These are phyloP conservation scores for Candida frijolesensis DNA, from an alignment of 1,139 yeast genomes.

Conservation along the genomic window DNA sequence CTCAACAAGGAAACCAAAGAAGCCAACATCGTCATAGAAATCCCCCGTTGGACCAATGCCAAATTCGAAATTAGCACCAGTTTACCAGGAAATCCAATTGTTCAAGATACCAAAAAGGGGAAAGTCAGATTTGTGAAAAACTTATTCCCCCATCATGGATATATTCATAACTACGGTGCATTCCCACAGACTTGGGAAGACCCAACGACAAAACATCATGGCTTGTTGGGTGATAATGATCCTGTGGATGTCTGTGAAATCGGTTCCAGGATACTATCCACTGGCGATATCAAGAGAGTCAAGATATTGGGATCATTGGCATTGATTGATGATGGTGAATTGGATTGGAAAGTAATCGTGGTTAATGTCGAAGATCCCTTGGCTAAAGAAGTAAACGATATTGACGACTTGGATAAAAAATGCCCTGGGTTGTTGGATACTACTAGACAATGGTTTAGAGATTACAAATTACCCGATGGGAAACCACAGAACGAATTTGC, in stretches of 20 bases:
- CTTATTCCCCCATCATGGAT: slow-evolving; percentile 89
- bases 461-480: slow-evolving; percentile 89
- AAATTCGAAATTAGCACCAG: slow-evolving; percentile 81
- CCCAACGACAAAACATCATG: slow-evolving; percentile 64
- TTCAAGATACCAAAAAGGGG: slow-evolving; percentile 85
- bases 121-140: slow-evolving; percentile 81
- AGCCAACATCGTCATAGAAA: slow-evolving; percentile 85
- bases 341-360: slow-evolving; percentile 91
- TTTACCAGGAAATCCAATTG: slow-evolving; percentile 72
- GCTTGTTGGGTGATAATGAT: slow-evolving; percentile 85
- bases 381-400: slow-evolving; percentile 69
- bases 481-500: slow-evolving; percentile 88
- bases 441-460: slow-evolving; percentile 88
- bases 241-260: slow-evolving; percentile 91
- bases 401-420: slow-evolving; percentile 72
- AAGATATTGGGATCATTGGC: slow-evolving; percentile 88
- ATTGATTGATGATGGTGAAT: slow-evolving; percentile 86
- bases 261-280: slow-evolving; percentile 68
- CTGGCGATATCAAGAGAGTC: slow-evolving; percentile 80
- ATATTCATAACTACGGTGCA: slow-evolving; percentile 91
- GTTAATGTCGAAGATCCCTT: slow-evolving; percentile 75
- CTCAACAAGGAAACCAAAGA: slow-evolving; percentile 66
- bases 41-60: slow-evolving; percentile 91
- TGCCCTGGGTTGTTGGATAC: slow-evolving; percentile 83
- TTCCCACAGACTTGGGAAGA: slow-evolving; percentile 97